phyloP scores from a whole-genome alignment of 768 basidiomycete species.

The Trametes sanguinea region DNA sequence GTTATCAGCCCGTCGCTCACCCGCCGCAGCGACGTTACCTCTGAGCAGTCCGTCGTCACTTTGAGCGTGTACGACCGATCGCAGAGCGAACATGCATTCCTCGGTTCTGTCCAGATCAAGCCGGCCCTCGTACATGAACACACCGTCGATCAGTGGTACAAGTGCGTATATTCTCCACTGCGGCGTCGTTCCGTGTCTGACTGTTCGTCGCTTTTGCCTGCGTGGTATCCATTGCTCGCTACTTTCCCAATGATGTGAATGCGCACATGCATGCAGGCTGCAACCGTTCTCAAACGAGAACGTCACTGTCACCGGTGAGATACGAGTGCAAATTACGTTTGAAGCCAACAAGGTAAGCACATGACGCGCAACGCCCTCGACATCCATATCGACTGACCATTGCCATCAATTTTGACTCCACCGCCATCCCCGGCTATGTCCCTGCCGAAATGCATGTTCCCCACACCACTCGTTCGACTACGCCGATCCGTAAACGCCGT shows the following conservation, averaged over 20 bases:
- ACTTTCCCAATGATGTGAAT: slow-evolving; percentile 11
- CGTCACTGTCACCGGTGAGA: slow-evolving; percentile 89
- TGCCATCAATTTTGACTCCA: slow-evolving; percentile 7
- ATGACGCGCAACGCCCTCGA: slow-evolving; percentile 5
- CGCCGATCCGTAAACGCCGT: neutral
- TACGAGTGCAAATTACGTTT: slow-evolving; percentile 92
- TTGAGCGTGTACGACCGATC: slow-evolving; percentile 91
- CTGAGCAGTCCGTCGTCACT: slow-evolving; percentile 77
- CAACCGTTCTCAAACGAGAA: slow-evolving; percentile 75
- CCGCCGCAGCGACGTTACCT: slow-evolving; percentile 83
- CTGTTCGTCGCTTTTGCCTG: no score
- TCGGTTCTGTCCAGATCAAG: slow-evolving; percentile 90
- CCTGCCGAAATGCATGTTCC: slow-evolving; percentile 3
- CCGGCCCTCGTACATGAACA: slow-evolving; percentile 91
- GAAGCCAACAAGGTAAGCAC: slow-evolving; percentile 81
- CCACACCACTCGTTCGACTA: neutral
- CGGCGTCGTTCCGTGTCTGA: no score
- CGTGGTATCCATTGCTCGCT: neutral
- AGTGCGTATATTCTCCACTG: slow-evolving; percentile 52
- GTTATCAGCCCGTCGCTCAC: neutral
- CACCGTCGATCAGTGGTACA: slow-evolving; percentile 96
- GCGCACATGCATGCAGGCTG: slow-evolving; percentile 49
- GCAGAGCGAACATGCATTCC: slow-evolving; percentile 81
- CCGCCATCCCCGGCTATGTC: neutral
- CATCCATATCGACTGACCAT: slow-evolving; percentile 6